Percentiles rank a stretch among this genome's conserved stretches.
Conservation (phyloP, 2,329 filamentous ascomycete genomes). For the Incumbomyces delicatus region DNA sequence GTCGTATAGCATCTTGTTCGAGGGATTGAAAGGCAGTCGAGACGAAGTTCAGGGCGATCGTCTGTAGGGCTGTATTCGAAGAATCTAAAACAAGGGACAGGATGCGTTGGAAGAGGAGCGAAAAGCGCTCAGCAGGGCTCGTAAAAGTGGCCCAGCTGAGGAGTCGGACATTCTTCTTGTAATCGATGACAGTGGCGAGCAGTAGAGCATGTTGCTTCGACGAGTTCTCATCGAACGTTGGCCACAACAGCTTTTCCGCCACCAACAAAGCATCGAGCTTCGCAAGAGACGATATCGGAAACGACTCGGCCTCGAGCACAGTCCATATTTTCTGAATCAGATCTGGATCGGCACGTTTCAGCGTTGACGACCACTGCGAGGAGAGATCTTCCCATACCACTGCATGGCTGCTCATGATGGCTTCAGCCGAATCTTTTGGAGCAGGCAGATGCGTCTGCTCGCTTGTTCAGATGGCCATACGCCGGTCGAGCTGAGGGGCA, state of each 20-base stretch:
- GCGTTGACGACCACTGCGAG: conserved; percentile 44
- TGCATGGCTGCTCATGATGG: conserved; percentile 15
- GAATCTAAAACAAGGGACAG: conserved; percentile 74
- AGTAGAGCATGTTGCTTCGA: conserved; percentile 89
- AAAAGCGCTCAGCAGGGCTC: conserved; percentile 70
- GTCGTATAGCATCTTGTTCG: conserved; percentile 78
- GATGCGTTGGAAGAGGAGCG: conserved; percentile 76
- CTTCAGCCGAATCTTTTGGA: not conserved
- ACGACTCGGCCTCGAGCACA: conserved; percentile 68
- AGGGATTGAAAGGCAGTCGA: conserved; percentile 89
- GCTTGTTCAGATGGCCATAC: too few relatives aligned
- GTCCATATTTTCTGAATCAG: conserved; percentile 83
- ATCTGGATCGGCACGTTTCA: conserved; percentile 48
- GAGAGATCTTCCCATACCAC: conserved; percentile 59
- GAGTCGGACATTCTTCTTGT: conserved; percentile 78
- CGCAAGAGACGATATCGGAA: conserved; percentile 66
- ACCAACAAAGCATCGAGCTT: conserved; percentile 84
- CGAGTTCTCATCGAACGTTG: conserved; percentile 75
- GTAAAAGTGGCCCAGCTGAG: conserved; percentile 78
- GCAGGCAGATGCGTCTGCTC: too few relatives aligned
- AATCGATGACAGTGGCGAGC: conserved; percentile 73
- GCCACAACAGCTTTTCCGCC: conserved; percentile 91
- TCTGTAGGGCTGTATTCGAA: conserved; percentile 59
- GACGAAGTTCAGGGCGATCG: conserved; percentile 78
- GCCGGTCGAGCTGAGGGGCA: too few relatives aligned